A percentile compares a stretch with the other conserved stretches of the same genome.
These are phyloP conservation scores for Podospora fimiseda DNA, from an alignment of 495 filamentous ascomycete genomes.

Conservation along the genomic window DNA sequence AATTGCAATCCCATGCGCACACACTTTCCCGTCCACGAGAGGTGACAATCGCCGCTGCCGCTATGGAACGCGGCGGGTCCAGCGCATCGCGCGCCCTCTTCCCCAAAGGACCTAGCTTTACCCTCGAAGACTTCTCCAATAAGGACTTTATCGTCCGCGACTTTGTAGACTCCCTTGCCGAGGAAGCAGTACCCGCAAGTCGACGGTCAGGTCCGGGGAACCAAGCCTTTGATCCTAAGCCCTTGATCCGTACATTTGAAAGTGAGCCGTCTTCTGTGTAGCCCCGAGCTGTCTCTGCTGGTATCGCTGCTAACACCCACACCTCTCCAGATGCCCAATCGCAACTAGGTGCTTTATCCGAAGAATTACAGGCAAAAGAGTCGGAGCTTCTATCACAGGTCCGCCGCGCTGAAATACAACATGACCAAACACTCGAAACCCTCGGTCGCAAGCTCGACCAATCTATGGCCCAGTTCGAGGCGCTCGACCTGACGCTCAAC, in stretches of 20 bases:
- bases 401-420: slow-evolving; percentile 83
- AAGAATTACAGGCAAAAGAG: slow-evolving; percentile 77
- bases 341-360: slow-evolving; percentile 72
- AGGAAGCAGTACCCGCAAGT: slow-evolving; percentile 64
- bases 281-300: slow-evolving; percentile 12
- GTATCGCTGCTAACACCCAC: not conserved
- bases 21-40: slow-evolving; percentile 7
- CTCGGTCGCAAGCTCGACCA: slow-evolving; percentile 83
- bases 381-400: slow-evolving; percentile 86
- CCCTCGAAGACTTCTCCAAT: slow-evolving; percentile 79
- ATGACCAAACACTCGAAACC: slow-evolving; percentile 79
- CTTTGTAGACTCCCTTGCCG: slow-evolving; percentile 90
- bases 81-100: slow-evolving; percentile 58
- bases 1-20: slow-evolving; percentile 9
- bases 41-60: slow-evolving; percentile 24
- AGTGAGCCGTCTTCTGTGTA: slow-evolving; percentile 36
- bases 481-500: slow-evolving; percentile 74
- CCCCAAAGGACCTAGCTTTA: slow-evolving; percentile 72
- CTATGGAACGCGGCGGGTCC: slow-evolving; percentile 42
- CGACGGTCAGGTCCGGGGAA: slow-evolving; percentile 65
- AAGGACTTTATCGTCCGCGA: slow-evolving; percentile 97
- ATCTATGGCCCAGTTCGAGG: slow-evolving; percentile 83
- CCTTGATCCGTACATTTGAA: slow-evolving; percentile 92
- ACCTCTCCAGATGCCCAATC: slow-evolving; percentile 54
- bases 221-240: slow-evolving; percentile 92